Evolutionary conservation across 169 alveolate species (phyloP), one percentile per base, ranked within the genome.

Genomic region (Hepatocystis sp.): DNA sequence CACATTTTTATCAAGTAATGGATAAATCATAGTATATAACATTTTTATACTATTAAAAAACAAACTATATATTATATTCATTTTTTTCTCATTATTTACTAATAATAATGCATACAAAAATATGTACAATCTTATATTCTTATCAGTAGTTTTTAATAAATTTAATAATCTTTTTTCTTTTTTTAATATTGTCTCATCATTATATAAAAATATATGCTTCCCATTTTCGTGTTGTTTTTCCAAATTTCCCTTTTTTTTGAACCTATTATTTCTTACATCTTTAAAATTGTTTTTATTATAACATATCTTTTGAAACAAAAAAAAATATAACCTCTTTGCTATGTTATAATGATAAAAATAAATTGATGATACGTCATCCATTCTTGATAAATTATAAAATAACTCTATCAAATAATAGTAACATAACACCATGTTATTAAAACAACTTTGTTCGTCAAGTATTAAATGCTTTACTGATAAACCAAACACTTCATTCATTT

Each of bases 41-140:
- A 11, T 61, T 81, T 19, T 81, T 42, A 81, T 34, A 55, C 84
- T 81, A 53, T 81, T 81, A 13, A 64, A 81, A 81, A 81, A 81
- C 56, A 81, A 25, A 1, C 67, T 47, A 39, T 36, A 27, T 1
- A 81, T 84, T 5, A 63, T 2, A 13, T 81, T 71, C 15, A 52
- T 81, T 40, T 21, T 81, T 36, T 32, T 81, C 7, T 63, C 32
- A 53, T 64, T 36, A 30, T 60, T 63, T 21, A 23, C 36, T 49
- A 81, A 81, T 13, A 81, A 53, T 36, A 81, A 53, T 28, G 89
- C 89, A 53, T 47, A 81, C 63, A 81, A 61, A 81, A 81, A 81
- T 17, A 81, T 64, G 21, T 81, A 81, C 42, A 81, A 66, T 15
- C 89, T 46, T 36, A 81, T 40, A 64, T 81, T 81, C 42, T 84